Evolutionary conservation across 257 asterid species (phyloP).

Genomic region (Solanum sitiens): DNA sequence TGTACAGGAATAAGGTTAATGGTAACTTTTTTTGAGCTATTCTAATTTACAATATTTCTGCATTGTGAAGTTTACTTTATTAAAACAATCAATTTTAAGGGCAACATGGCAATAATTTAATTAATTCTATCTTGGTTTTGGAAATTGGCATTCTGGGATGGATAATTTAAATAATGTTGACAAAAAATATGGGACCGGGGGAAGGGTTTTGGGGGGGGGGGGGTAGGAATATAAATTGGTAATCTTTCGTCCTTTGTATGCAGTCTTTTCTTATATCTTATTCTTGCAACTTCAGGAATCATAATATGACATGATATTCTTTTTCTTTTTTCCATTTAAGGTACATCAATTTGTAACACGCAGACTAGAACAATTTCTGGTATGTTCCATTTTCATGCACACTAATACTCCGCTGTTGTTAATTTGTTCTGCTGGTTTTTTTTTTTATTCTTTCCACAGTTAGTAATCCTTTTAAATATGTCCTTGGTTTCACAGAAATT

Average conservation of each 20-base stretch:
- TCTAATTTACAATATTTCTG: background rate
- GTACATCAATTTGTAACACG: conserved; percentile 84
- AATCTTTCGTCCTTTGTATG: background rate
- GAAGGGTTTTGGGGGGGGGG: background rate
- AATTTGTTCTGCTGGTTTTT: background rate
- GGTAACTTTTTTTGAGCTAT: background rate
- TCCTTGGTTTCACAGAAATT: background rate
- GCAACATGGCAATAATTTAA: background rate
- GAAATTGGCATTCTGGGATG: background rate
- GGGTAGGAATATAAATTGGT: background rate
- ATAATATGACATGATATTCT: background rate
- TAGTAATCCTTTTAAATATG: background rate
- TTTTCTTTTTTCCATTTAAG: conserved; percentile 14
- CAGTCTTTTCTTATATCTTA: background rate
- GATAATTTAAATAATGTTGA: background rate
- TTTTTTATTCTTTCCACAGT: background rate
- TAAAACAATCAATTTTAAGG: background rate
- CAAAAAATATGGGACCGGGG: background rate
- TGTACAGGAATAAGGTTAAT: background rate
- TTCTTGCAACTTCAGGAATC: background rate
- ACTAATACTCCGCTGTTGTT: background rate
- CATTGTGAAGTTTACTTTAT: background rate
- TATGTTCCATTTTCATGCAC: conserved; percentile 23
- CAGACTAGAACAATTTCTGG: conserved; percentile 95
- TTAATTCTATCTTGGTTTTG: background rate